phyloP scores from a whole-genome alignment of 106 monocot genomes.

The Xerophyta viscosa region DNA sequence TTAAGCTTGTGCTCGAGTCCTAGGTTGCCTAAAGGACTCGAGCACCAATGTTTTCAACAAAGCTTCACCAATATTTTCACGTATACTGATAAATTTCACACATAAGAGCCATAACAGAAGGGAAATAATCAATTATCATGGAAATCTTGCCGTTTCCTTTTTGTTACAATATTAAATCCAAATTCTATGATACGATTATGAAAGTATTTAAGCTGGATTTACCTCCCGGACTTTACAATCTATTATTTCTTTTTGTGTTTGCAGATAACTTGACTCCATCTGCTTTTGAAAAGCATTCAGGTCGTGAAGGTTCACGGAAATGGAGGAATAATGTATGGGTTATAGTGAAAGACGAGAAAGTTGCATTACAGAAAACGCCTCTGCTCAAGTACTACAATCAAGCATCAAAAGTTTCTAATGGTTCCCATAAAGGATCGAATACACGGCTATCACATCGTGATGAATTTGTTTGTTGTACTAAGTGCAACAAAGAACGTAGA shows the following conservation, averaged over 20 bases:
- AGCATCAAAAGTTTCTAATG: conserved; percentile 25
- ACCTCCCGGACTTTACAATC: no score
- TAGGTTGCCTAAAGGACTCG: no score
- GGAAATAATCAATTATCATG: no score
- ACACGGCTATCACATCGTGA: conserved; percentile 54
- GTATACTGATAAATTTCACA: no score
- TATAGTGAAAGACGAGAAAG: conserved; percentile 65
- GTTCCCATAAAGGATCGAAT: conserved; percentile 35
- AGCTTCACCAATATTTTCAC: no score
- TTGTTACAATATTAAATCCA: no score
- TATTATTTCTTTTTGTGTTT: conserved; percentile 3
- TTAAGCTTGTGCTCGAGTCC: no score
- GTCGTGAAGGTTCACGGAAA: conserved; percentile 48
- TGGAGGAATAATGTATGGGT: conserved; percentile 89
- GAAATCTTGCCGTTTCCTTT: no score
- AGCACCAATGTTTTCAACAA: no score
- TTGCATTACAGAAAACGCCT: conserved; percentile 56
- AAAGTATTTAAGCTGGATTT: no score
- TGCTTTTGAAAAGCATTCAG: conserved; percentile 82
- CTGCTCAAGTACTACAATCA: conserved; percentile 67
- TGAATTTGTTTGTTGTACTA: conserved; percentile 55
- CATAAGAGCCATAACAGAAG: no score
- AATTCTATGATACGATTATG: no score
- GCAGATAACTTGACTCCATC: conserved; percentile 77
- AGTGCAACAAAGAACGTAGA: conserved; percentile 59